These are phyloP conservation scores for Nitzschia palea DNA, from an alignment of 108 stramenopile genomes.

Conservation along the genomic window DNA sequence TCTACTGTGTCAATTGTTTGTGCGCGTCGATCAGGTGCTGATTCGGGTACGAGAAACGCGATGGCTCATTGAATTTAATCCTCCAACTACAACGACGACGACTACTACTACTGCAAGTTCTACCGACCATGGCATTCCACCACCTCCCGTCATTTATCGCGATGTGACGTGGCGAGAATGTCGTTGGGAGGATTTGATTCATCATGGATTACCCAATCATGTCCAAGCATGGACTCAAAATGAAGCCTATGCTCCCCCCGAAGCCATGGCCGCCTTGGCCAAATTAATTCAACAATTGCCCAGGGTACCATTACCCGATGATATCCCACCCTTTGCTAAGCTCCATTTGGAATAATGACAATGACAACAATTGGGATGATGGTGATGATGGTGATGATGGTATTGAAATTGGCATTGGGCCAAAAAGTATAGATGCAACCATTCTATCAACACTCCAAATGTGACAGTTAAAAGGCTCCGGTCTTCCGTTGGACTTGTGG, in stretches of 20 bases:
- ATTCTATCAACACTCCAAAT: too few species aligned
- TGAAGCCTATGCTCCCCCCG: background rate
- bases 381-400: background rate
- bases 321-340: conserved; percentile 29
- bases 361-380: too few species aligned
- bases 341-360: too few species aligned
- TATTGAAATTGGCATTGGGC: too few species aligned
- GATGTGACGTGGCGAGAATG: conserved; percentile 80
- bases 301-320: conserved; percentile 36
- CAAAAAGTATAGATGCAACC: too few species aligned
- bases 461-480: too few species aligned
- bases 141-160: conserved; percentile 42
- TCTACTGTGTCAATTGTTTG: conserved; percentile 52
- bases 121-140: conserved; percentile 6
- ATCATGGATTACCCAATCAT: conserved; percentile 48
- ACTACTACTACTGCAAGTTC: conserved; percentile 59
- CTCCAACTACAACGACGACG: conserved; percentile 63
- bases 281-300: conserved; percentile 42
- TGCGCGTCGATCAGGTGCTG: conserved; percentile 68
- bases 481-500: too few species aligned
- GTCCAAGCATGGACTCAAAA: conserved; percentile 43
- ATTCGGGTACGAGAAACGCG: conserved; percentile 66
- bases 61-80: conserved; percentile 36
- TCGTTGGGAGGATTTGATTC: conserved; percentile 52
- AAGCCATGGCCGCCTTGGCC: conserved; percentile 7